Conservation (phyloP, 345 rosid genomes). For the Microthlaspi erraticum region DNA sequence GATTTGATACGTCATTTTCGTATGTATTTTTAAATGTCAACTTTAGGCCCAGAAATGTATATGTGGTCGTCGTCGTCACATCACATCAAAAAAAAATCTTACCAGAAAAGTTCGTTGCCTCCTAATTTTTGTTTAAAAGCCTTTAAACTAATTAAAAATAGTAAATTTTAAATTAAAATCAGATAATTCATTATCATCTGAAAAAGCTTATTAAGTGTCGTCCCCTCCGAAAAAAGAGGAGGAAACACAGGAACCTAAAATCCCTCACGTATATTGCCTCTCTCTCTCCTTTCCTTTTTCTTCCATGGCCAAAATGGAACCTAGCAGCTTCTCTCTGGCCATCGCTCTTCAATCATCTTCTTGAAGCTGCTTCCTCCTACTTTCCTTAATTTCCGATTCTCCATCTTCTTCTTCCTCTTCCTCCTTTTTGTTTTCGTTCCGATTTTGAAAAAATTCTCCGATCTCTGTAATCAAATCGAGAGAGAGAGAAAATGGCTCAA, state of each 20-base stretch:
- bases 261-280: conserved; percentile 12
- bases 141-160: neutral
- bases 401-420: neutral
- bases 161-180: neutral
- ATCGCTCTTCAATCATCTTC: conserved; percentile 28
- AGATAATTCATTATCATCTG: no score
- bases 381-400: neutral
- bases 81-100: conserved; percentile 28
- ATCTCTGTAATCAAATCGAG: neutral
- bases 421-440: neutral
- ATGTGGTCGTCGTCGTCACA: conserved; percentile 35
- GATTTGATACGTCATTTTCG: conserved; percentile 20
- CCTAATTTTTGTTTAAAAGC: conserved; percentile 4
- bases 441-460: neutral
- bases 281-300: conserved; percentile 24
- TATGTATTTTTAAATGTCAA: conserved; percentile 10
- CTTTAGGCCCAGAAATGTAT: neutral
- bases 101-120: conserved; percentile 42
- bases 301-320: conserved; percentile 33
- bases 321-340: conserved; percentile 40
- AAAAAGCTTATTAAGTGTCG: conserved; percentile 19
- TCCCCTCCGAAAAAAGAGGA: conserved; percentile 27
- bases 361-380: neutral
- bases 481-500: conserved; percentile 32
- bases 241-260: conserved; percentile 31